Base-by-base conservation (phyloP, 768 basidiomycete genomes). In the Suillus occidentalis region DNA sequence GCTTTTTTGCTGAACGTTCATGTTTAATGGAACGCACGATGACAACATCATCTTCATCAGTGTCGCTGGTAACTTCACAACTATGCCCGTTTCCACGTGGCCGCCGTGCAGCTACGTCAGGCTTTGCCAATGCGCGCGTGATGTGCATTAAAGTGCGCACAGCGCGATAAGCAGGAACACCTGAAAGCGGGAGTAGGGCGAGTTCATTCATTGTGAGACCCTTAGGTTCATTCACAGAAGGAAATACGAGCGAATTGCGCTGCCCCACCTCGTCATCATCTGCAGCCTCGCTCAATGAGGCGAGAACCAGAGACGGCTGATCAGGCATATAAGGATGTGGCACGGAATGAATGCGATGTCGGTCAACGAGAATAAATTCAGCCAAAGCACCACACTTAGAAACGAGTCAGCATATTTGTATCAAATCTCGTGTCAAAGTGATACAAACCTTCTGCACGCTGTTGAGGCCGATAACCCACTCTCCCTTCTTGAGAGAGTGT, bases 301-400 rank as follows among this genome's bases (percentile, higher is more conserved):
- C 60, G 69, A 68, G 56, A 39, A 18, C 25, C 22, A 75, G 56
- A 61, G 60, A 66, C 12, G 70, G 67, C 8, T 67, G 67, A 28
- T 72, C 75, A 60, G 79, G 79, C 70, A 75, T 77, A 18, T 80
- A 78, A 37, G 89, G 89, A 68, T 89, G 83, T 0, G 93, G 91
- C 10, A 90, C 85, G 18, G 90, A 84, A 66, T 89, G 86, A 1
- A 96, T 76, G 16, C 91, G 86, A 71, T 89, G 90, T 36, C 91
- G 86, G 72, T 97, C 93, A 28, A 89, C 84, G 31, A 92, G 81
- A 65, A 97, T 85, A 78, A 94, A 97, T 77, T 97, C 93, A n/a
- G 92, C 84, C 25, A 97, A 82, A 7, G 92, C 92, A 58, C 95
- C 95, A 68, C 87, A 89, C 92, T 95, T 68, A 25, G 58, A 65